Evolutionary conservation across 2,329 filamentous ascomycete genomes (phyloP), one percentile per base, ranked within the genome.

Genomic region (Scopulariopsis brevicaulis): DNA sequence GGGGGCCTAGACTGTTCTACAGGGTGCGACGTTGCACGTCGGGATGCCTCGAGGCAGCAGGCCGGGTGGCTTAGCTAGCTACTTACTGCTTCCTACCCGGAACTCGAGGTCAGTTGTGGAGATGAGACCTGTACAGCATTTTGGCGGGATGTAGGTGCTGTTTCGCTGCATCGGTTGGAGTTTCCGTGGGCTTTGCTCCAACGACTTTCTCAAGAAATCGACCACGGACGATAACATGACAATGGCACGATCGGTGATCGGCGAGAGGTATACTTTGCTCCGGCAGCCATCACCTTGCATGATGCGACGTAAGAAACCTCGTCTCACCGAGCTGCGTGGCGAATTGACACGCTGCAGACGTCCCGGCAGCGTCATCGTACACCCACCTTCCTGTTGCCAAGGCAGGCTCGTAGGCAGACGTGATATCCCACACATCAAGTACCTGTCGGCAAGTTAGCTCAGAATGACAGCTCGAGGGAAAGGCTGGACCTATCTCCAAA

Each of bases 401-500:
- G 28, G 28, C 28, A 32, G 28, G 8, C 20, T 24, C 46, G 11
- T n/a, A 14, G 20, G 12, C n/a, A 24, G 11, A n/a, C 46, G 10
- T n/a, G 46, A 20, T n/a, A n/a, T n/a, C n/a, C n/a, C n/a, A n/a
- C n/a, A 3, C 1, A 24, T 24, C n/a, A 12, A 50, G 46, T 12
- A 50, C 46, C 46, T 50, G n/a, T 24, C 20, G 46, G 22, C 46
- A 6, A 63, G 65, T 70, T 68, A 69, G 67, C 62, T 61, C 11
- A n/a, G 22, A 34, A 53, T 24, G 25, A 22, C 24, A 15, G n/a
- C n/a, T n/a, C n/a, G 20, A 15, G 34, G 28, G 48, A 43, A 25
- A 59, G 60, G 57, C 51, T 60, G 64, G 62, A 80, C 78, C 79
- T 80, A 81, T 80, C 78, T 75, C 73, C 74, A 69, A 61, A 56